Conservation (phyloP, 1,284 basidiomycete genomes). For the Ustilago tritici region DNA sequence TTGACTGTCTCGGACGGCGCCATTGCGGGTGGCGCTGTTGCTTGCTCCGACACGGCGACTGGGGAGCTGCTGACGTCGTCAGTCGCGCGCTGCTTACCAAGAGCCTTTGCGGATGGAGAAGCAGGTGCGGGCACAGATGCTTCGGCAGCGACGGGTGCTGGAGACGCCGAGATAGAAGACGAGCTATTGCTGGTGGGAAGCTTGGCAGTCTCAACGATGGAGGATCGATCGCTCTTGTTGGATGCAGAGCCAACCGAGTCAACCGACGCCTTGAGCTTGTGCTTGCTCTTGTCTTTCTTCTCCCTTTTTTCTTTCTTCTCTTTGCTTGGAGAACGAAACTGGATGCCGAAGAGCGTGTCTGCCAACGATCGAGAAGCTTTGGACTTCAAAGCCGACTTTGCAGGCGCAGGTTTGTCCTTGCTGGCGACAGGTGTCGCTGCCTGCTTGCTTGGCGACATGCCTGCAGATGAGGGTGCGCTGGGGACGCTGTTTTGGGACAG, state of each 20-base stretch:
- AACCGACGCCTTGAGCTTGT: slow-evolving; percentile 31
- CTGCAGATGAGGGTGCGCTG: slow-evolving; percentile 1
- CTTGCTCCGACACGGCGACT: neutral
- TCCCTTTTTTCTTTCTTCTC: slow-evolving; percentile 41
- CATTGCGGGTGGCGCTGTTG: slow-evolving; percentile 2
- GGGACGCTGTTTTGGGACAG: slow-evolving; percentile 26
- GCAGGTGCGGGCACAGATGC: slow-evolving; percentile 16
- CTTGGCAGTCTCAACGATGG: slow-evolving; percentile 15
- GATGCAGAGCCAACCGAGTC: slow-evolving; percentile 38
- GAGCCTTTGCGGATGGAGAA: slow-evolving; percentile 33
- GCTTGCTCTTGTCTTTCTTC: slow-evolving; percentile 48
- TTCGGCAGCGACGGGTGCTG: neutral
- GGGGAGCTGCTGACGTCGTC: slow-evolving; percentile 2
- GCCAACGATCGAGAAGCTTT: slow-evolving; percentile 55
- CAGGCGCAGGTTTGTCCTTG: slow-evolving; percentile 58
- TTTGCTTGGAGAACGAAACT: slow-evolving; percentile 42
- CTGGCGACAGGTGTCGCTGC: slow-evolving; percentile 11
- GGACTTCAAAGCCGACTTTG: slow-evolving; percentile 56
- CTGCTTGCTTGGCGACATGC: slow-evolving; percentile 8
- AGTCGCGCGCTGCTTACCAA: slow-evolving; percentile 29
- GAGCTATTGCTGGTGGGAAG: slow-evolving; percentile 18
- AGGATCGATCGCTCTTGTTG: slow-evolving; percentile 32
- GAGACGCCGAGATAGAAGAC: neutral
- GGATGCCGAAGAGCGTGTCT: slow-evolving; percentile 62
- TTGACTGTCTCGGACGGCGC: slow-evolving; percentile 27